A percentile compares a stretch with the other conserved stretches of the same genome.
phyloP scores from a whole-genome alignment of 768 basidiomycete species.

The Boletus rex-veris region DNA sequence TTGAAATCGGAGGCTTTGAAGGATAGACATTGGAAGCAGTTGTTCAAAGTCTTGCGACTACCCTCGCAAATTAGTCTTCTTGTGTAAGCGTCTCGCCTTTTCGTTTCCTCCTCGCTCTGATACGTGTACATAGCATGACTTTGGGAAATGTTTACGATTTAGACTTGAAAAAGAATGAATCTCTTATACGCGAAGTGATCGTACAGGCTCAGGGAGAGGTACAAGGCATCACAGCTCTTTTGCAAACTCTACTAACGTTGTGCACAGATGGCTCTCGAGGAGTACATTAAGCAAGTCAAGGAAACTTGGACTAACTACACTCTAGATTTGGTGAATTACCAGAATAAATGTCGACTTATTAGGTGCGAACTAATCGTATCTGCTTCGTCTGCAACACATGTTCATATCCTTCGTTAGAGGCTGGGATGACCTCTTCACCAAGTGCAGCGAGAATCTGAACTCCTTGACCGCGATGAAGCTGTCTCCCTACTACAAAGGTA shows the following conservation, averaged over 20 bases:
- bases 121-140: slow-evolving; percentile 65
- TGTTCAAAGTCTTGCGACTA: slow-evolving; percentile 84
- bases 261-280: slow-evolving; percentile 86
- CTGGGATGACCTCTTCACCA: slow-evolving; percentile 96
- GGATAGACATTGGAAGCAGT: slow-evolving; percentile 96
- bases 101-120: neutral
- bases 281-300: slow-evolving; percentile 94
- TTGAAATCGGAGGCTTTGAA: slow-evolving; percentile 96
- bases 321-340: slow-evolving; percentile 94
- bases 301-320: slow-evolving; percentile 97
- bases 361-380: slow-evolving; percentile 40
- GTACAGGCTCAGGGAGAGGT: slow-evolving; percentile 98
- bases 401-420: slow-evolving; percentile 49
- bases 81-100: slow-evolving; percentile 46
- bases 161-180: slow-evolving; percentile 92
- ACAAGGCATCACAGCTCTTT: slow-evolving; percentile 5
- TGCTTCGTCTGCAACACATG: neutral
- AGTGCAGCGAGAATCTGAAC: slow-evolving; percentile 96
- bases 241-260: slow-evolving; percentile 6
- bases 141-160: slow-evolving; percentile 96
- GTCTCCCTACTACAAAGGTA: slow-evolving; percentile 97
- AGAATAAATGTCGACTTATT: slow-evolving; percentile 97
- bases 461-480: slow-evolving; percentile 96
- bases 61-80: slow-evolving; percentile 73
- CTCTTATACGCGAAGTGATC: slow-evolving; percentile 88